Base-by-base conservation (phyloP, 2,329 filamentous ascomycete species). In the Cladophialophora psammophila region DNA sequence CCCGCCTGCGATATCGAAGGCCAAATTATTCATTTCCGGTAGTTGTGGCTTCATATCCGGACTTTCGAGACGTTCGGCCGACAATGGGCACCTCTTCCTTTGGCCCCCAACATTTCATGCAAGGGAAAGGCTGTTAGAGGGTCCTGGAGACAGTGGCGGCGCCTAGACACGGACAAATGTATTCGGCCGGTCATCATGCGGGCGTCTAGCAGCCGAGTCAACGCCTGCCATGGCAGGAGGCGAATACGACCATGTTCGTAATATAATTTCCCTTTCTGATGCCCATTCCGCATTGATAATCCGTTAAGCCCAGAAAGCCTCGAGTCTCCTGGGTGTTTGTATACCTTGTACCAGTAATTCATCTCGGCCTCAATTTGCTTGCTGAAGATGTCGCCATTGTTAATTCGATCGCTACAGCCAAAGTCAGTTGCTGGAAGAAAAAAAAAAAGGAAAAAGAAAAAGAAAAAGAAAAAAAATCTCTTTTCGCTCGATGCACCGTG, bases 141-240 rank as follows among this genome's bases (percentile, higher is more conserved):
- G 40, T 42, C 8, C 26, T 50, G 15, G 42, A 20, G 18, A 5
- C 26, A 20, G 26, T 50, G 45, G 45, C 9, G 18, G 45, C 1
- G 45, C 45, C 10, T 26, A 7, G 10, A 26, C 18, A 26, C 45
- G 45, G 45, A 50, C 7, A 8, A 50, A 50, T 31, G 9, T 26
- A 50, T 50, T 50, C 45, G 20, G 12, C 45, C 45, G 45, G 20
- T 20, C 45, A 26, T 13, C 2, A 50, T 50, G 18, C 45, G 18
- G 45, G 45, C 45, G 45, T 50, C 26, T 50, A 50, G 45, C 20
- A 26, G 45, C 18, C 45, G 45, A 50, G 45, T 50, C 45, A 50
- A 26, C 15, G 45, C 20, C 40, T 10, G 20, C 20, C n/a, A 20
- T 40, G 36, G 36, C 3, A 40, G 36, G 13, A 12, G 8, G 10